Base-by-base conservation (phyloP, 352 stramenopile genomes). In the Elongisporangium undulatum region DNA sequence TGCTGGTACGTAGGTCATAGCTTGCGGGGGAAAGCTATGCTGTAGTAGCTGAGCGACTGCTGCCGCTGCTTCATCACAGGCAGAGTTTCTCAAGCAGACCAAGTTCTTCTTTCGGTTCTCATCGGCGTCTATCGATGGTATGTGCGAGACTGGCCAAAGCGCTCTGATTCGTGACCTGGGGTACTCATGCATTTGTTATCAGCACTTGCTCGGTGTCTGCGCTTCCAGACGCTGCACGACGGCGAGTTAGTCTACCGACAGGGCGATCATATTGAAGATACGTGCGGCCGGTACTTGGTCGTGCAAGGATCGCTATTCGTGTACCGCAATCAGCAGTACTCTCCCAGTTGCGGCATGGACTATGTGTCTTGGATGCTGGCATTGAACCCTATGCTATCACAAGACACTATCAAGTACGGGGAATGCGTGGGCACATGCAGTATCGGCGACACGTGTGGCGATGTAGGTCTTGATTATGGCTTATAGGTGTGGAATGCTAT, bases 191-290 rank as follows among this genome's bases (percentile, higher is more conserved):
- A 38, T 19, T 23, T 58, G 20, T 41, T 29, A n/a, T 41, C 10
- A 81, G 73, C 74, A 9, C 59, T 85, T 1, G 73, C 68, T 5
- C 61, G 67, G n/a, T 49, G 52, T 4, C 15, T 75, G 21, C 68
- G 66, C 4, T 79, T 86, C 23, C 63, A 64, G 16, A 68, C 64
- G 1, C 64, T 64, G 15, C 64, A 78, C 26, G 76, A 83, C 26
- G 76, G 76, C 6, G 73, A 85, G 55, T 53, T 75, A 19, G 49
- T 85, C 13, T 78, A 74, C 58, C 63, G 60, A 1, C 76, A 83
- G 54, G 76, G 73, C 19, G 67, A 74, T 54, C 39, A 29, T 2
- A 72, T 83, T n/a, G 20, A 65, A 16, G 71, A 81, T n/a, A 63
- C 54, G 0, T 72, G 73, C 51, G 71, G 62, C 0, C 64, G 67